These are phyloP conservation scores for Aspergillus panamensis DNA, from an alignment of 495 filamentous ascomycete species.

Conservation along the genomic window DNA sequence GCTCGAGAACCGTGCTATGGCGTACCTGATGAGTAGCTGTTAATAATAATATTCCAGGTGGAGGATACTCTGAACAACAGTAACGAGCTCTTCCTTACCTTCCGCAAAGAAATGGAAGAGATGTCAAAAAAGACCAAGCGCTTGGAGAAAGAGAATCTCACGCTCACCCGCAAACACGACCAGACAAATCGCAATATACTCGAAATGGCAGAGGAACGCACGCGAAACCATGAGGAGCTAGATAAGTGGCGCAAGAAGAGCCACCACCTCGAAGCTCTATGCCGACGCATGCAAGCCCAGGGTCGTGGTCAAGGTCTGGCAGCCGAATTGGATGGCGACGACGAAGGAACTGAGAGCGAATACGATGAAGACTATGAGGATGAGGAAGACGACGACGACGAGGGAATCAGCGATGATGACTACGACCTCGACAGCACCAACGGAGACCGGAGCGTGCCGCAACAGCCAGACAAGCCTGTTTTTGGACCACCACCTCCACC, in stretches of 20 bases:
- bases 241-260: slow-evolving; percentile 83
- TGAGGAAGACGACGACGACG: slow-evolving; percentile 75
- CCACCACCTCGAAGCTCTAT: slow-evolving; percentile 87
- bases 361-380: slow-evolving; percentile 71
- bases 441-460: slow-evolving; percentile 29
- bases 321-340: slow-evolving; percentile 62
- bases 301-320: slow-evolving; percentile 64
- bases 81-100: slow-evolving; percentile 96
- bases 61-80: slow-evolving; percentile 98
- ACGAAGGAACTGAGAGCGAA: slow-evolving; percentile 67
- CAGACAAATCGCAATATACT: slow-evolving; percentile 91
- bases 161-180: slow-evolving; percentile 87
- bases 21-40: slow-evolving; percentile 14
- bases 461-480: slow-evolving; percentile 47
- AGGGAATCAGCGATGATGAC: slow-evolving; percentile 61
- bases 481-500: slow-evolving; percentile 56
- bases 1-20: slow-evolving; percentile 4
- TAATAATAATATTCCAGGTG: slow-evolving; percentile 58
- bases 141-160: slow-evolving; percentile 92
- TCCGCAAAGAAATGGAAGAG: slow-evolving; percentile 99
- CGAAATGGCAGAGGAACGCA: slow-evolving; percentile 96
- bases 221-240: slow-evolving; percentile 72
- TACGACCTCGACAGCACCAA: slow-evolving; percentile 60
- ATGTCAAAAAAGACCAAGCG: slow-evolving; percentile 99
- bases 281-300: slow-evolving; percentile 90